Evolutionary conservation across 768 basidiomycete genomes (phyloP), one percentile per base, ranked within the genome.

Genomic region (Termitomyces sp.): DNA sequence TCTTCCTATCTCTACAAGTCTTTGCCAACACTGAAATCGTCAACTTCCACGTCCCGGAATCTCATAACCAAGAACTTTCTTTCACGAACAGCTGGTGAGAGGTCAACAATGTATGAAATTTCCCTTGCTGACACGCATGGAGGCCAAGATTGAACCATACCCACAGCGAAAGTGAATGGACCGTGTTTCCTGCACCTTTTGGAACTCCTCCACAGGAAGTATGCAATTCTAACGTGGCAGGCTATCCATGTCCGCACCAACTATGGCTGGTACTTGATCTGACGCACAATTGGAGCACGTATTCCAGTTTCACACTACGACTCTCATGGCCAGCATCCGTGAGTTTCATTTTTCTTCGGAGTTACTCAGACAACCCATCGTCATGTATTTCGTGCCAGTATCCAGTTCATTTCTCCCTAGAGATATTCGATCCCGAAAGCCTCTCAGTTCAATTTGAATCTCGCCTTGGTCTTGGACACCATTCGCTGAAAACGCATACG

Each of bases 1-100:
- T 58, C 40, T 47, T 16, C 53, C 52, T 60, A n/a, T 46, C 58
- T 49, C 46, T 57, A 30, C 47, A 56, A n/a, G 67, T 59, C 11
- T 62, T 70, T 52, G 84, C 79, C 22, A 86, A 88, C 68, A 88
- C 86, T 36, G 85, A 88, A 71, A 86, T 88, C 63, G 68, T 84
- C 67, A 84, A 83, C 67, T 84, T 87, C 65, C 67, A 65, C 26
- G 70, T 74, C 47, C 63, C 68, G 16, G 68, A 67, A 43, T 63
- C 60, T 6, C 52, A 60, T 18, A 65, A 67, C 33, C 48, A 66
- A 10, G 43, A 57, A 28, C 20, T 65, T 58, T 44, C 65, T 7
- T 66, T 66, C 40, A 60, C 65, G 4, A 52, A 58, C 48, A 56
- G 66, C 35, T 72, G 72, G 70, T 74, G 35, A 67, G 74, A 50